Conservation (phyloP, 2,329 filamentous ascomycete species). For the Salinomyces thailandicus region DNA sequence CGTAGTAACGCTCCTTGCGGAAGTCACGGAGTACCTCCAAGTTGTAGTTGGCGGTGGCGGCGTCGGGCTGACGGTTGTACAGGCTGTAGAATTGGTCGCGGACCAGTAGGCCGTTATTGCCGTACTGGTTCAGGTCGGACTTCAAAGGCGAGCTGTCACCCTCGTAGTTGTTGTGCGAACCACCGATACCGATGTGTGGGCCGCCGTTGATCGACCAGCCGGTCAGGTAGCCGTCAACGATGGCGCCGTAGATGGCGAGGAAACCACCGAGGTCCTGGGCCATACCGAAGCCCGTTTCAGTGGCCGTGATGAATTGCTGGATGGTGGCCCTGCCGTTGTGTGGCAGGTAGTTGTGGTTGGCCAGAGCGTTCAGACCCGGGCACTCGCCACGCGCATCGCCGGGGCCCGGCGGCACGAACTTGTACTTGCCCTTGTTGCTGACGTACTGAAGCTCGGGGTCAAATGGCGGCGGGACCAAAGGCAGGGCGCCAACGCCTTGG, state of each 20-base stretch:
- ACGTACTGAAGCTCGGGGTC: constrained; percentile 23
- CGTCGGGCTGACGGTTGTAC: constrained; percentile 18
- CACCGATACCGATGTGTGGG: constrained; percentile 17
- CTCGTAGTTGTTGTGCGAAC: constrained; percentile 27
- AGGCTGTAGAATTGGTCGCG: constrained; percentile 16
- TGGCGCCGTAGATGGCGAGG: constrained; percentile 24
- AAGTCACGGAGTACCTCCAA: constrained; percentile 20
- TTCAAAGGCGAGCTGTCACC: constrained; percentile 24
- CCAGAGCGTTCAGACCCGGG: constrained; percentile 26
- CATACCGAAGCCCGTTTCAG: constrained; percentile 20
- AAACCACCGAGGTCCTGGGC: constrained; percentile 24
- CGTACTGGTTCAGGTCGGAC: constrained; percentile 24
- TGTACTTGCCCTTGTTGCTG: constrained; percentile 5
- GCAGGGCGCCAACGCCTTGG: constrained; percentile 19
- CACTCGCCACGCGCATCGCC: constrained; percentile 24
- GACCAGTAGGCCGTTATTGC: constrained; percentile 12
- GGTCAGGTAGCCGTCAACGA: constrained; percentile 22
- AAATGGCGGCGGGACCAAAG: constrained; percentile 21
- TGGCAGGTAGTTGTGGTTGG: constrained; percentile 26
- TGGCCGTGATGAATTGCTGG: constrained; percentile 23
- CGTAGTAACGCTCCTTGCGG: constrained; percentile 20
- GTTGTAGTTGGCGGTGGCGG: constrained; percentile 23
- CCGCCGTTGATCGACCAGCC: constrained; percentile 22
- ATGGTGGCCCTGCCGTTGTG: constrained; percentile 27
- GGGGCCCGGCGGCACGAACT: constrained; percentile 20